These are phyloP conservation scores for Pulveroboletus ravenelii DNA, from an alignment of 768 basidiomycete genomes.

Conservation along the genomic window DNA sequence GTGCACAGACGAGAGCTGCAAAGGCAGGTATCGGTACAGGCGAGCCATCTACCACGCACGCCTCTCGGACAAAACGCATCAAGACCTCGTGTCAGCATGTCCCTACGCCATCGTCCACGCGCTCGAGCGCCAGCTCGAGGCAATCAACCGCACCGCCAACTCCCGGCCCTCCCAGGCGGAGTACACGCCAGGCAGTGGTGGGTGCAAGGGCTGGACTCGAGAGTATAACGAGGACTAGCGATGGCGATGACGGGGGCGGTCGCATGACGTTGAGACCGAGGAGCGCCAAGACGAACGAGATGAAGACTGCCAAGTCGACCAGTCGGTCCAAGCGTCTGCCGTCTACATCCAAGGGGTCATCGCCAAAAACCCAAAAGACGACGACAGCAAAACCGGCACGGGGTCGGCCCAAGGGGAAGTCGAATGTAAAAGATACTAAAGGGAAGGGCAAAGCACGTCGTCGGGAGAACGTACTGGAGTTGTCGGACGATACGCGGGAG, in stretches of 20 bases:
- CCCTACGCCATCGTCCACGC: slow-evolving; percentile 25
- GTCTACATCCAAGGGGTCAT: slow-evolving; percentile 8
- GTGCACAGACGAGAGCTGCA: slow-evolving; percentile 13
- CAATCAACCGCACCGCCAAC: slow-evolving; percentile 14
- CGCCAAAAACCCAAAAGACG: slow-evolving; percentile 6
- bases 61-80: slow-evolving; percentile 13
- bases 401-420: slow-evolving; percentile 19
- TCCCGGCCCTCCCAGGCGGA: slow-evolving; percentile 22
- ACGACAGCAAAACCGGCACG: slow-evolving; percentile 10
- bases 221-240: not conserved
- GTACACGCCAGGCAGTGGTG: slow-evolving; percentile 23
- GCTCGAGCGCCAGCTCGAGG: slow-evolving; percentile 1
- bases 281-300: slow-evolving; percentile 6
- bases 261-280: slow-evolving; percentile 21
- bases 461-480: slow-evolving; percentile 22
- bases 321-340: slow-evolving; percentile 10
- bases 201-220: slow-evolving; percentile 10
- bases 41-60: not conserved
- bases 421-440: slow-evolving; percentile 15
- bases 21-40: not conserved
- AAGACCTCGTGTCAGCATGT: slow-evolving; percentile 19
- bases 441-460: slow-evolving; percentile 25
- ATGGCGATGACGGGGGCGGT: slow-evolving; percentile 7
- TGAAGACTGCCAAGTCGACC: slow-evolving; percentile 3
- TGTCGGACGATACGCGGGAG: slow-evolving; percentile 31